Evolutionary conservation across 2,329 filamentous ascomycete species (phyloP), one percentile per base, ranked within the genome.

Genomic region (Eutypa lata): DNA sequence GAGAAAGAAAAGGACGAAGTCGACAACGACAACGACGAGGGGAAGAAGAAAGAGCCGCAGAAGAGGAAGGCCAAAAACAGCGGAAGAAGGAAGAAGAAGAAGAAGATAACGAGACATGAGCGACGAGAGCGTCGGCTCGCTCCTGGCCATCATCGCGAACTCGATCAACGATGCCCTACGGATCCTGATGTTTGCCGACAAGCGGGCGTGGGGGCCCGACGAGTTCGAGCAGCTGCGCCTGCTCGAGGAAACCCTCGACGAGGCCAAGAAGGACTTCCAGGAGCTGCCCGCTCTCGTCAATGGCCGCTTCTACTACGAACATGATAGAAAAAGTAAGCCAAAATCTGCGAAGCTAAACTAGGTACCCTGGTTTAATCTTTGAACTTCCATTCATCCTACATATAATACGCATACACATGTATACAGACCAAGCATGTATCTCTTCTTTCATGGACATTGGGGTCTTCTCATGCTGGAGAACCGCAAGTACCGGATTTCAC

Each of bases 261-360:
- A 83, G 59, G 82, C 82, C 52, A 81, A 79, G 68, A 76, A 75
- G 65, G 81, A 85, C 68, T 85, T 84, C 57, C 81, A 84, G 68
- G 76, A 81, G 61, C 71, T 85, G 53, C 75, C 76, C 21, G 72
- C 73, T 46, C 70, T 84, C 43, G 75, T 84, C 50, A 79, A 81
- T 57, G 80, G 81, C 28, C 75, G 78, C 60, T 72, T 76, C 45
- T 81, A 83, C 65, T 84, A 84, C 60, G 77, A 83, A 62, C 77
- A 78, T 54, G 81, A 85, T 62, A 72, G 79, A 51, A 78, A 74
- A 53, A 61, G 80, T 83, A 69, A 59, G 79, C 72, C n/a, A n/a
- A 21, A 33, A 40, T 3, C 42, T 35, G 35, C 18, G 37, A 35
- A 21, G n/a, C 21, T n/a, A n/a, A n/a, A n/a, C n/a, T n/a, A n/a